Base-by-base conservation (phyloP, 495 filamentous ascomycete genomes). In the Aspergillus homomorphus region DNA sequence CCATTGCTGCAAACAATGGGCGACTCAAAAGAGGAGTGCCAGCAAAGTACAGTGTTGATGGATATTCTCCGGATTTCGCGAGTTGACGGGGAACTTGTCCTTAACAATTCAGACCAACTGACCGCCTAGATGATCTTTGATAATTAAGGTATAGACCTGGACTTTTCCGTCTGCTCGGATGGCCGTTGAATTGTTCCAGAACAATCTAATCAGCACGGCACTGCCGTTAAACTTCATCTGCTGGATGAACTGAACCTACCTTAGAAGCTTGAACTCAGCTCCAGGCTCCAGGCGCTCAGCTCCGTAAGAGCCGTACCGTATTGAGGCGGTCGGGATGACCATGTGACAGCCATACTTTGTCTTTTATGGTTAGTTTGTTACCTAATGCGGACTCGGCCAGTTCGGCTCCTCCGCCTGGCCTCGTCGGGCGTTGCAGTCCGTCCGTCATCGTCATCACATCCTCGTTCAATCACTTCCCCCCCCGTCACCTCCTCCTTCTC, bases 1-100 rank as follows among this genome's bases (percentile, higher is more conserved):
- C 78, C 72, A 78, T 38, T 68, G 51, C 41, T 57, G 52, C 15
- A n/a, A 24, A 15, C 7, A 21, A 6, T 19, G 45, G 19, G 45
- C 18, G 8, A 6, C 20, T 4, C 12, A 15, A 23, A 48, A 4
- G 18, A 48, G 5, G 4, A 19, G 23, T 14, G 3, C n/a, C 1
- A 22, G 12, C 19, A 22, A 15, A 1, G 7, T 22, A 3, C 10
- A 48, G 46, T 8, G 4, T 49, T 20, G 45, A n/a, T n/a, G n/a
- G n/a, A n/a, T n/a, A n/a, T n/a, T n/a, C n/a, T n/a, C n/a, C n/a
- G n/a, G n/a, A n/a, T n/a, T n/a, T n/a, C n/a, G n/a, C n/a, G n/a
- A n/a, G n/a, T n/a, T n/a, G n/a, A n/a, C n/a, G n/a, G n/a, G n/a
- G n/a, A n/a, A n/a, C n/a, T n/a, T n/a, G n/a, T n/a, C n/a, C n/a